A percentile compares a stretch with the other conserved stretches of the same genome.
These are phyloP conservation scores for Spencermartinsiella ligniputridi DNA, from an alignment of 1,139 yeast species.

Conservation along the genomic window DNA sequence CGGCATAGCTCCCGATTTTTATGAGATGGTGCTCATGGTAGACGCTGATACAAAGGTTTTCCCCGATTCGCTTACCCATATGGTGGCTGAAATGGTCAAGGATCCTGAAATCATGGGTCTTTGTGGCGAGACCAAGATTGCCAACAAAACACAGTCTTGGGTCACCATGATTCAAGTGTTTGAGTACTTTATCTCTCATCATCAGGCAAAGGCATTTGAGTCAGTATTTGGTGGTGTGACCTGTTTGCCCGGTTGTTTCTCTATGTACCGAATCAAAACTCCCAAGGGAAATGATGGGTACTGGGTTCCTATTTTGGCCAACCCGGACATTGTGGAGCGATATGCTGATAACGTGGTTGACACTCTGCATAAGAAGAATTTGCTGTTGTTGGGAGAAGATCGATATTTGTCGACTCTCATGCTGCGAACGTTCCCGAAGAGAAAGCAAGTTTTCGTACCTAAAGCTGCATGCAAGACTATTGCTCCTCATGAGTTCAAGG, in stretches of 20 bases:
- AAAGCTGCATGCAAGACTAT: slow-evolving; percentile 95
- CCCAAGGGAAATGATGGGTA: slow-evolving; percentile 88
- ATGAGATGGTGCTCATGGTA: slow-evolving; percentile 86
- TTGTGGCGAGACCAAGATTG: slow-evolving; percentile 95
- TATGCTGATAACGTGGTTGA: slow-evolving; percentile 86
- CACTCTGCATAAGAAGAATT: slow-evolving; percentile 84
- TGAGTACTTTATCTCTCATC: slow-evolving; percentile 94
- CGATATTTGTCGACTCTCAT: slow-evolving; percentile 82
- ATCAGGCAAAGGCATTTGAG: slow-evolving; percentile 94
- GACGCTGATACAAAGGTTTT: slow-evolving; percentile 95
- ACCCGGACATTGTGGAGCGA: slow-evolving; percentile 94
- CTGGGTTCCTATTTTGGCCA: slow-evolving; percentile 95
- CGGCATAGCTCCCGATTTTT: slow-evolving; percentile 82
- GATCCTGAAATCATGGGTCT: slow-evolving; percentile 92
- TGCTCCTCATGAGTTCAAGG: slow-evolving; percentile 79
- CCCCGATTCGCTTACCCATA: slow-evolving; percentile 87
- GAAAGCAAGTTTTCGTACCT: slow-evolving; percentile 89
- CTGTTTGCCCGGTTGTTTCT: slow-evolving; percentile 96
- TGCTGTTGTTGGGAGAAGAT: slow-evolving; percentile 89
- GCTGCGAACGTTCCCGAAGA: slow-evolving; percentile 88
- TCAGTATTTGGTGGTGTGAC: slow-evolving; percentile 96
- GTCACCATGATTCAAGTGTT: slow-evolving; percentile 94
- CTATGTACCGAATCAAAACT: slow-evolving; percentile 89
- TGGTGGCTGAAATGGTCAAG: slow-evolving; percentile 88
- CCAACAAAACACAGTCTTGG: slow-evolving; percentile 84